A percentile compares a stretch with the other conserved stretches of the same genome.
These are phyloP conservation scores for Boletus tomentosulus DNA, from an alignment of 768 basidiomycete species.

Conservation along the genomic window DNA sequence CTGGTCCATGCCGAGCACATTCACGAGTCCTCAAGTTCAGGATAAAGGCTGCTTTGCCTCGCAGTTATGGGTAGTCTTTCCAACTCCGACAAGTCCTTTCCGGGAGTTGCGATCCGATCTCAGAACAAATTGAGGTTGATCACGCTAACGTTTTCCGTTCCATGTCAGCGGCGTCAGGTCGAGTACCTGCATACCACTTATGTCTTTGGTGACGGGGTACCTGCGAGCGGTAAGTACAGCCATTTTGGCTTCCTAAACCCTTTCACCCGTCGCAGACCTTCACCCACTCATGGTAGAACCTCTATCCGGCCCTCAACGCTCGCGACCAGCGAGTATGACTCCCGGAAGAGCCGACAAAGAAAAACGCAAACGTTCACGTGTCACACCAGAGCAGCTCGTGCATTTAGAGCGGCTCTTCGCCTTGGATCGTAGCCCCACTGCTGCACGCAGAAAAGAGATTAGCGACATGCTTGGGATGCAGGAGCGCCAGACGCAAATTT, in stretches of 20 bases:
- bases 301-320: constrained; percentile 35
- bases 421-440: constrained; percentile 67
- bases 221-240: constrained; percentile 15
- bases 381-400: constrained; percentile 75
- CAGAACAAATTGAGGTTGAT: constrained; percentile 21
- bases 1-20: not conserved
- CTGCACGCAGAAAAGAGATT: constrained; percentile 67
- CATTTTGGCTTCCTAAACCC: constrained; percentile 25
- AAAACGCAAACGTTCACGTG: constrained; percentile 71
- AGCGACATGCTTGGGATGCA: constrained; percentile 73
- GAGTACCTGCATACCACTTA: constrained; percentile 21
- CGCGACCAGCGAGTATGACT: constrained; percentile 25
- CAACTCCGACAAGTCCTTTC: constrained; percentile 18
- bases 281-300: constrained; percentile 29
- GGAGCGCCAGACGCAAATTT: constrained; percentile 84
- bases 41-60: not conserved
- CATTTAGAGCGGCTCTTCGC: constrained; percentile 71
- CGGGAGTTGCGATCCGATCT: constrained; percentile 31
- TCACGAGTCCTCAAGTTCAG: not conserved
- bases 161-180: constrained; percentile 28
- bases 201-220: constrained; percentile 24
- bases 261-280: constrained; percentile 16
- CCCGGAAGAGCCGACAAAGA: constrained; percentile 40
- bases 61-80: not conserved
- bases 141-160: constrained; percentile 25